Evolutionary conservation across 2,329 filamentous ascomycete genomes (phyloP).

Genomic region (Neonectria hederae): DNA sequence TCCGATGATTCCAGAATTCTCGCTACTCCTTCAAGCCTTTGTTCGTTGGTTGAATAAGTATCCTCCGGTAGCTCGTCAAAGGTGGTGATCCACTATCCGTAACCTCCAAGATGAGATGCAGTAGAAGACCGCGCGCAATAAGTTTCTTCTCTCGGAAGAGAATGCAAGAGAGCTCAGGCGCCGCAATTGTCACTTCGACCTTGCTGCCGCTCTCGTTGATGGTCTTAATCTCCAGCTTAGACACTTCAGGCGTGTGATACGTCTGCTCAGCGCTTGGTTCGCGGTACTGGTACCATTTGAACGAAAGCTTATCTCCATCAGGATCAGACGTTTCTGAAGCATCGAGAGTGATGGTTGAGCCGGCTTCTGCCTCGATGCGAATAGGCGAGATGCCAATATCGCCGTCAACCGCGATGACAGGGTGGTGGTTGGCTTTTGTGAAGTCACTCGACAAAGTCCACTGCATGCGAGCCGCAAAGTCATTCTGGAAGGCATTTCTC

Average conservation of each 20-base stretch:
- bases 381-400: conserved; percentile 50
- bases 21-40: not conserved
- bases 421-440: conserved; percentile 56
- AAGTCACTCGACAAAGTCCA: conserved; percentile 48
- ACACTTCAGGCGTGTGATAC: conserved; percentile 11
- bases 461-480: conserved; percentile 55
- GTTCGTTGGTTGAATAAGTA: conserved; percentile 28
- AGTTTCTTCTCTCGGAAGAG: conserved; percentile 19
- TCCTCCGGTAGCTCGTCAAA: conserved; percentile 26
- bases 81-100: conserved; percentile 22
- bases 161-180: conserved; percentile 21
- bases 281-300: conserved; percentile 61
- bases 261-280: conserved; percentile 49
- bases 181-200: conserved; percentile 13
- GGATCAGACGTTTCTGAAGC: conserved; percentile 58
- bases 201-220: conserved; percentile 12
- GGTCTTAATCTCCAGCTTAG: conserved; percentile 16
- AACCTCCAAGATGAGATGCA: conserved; percentile 29
- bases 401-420: conserved; percentile 54
- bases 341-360: conserved; percentile 53
- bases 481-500: conserved; percentile 52
- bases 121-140: conserved; percentile 21
- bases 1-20: too few species aligned
- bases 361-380: conserved; percentile 52
- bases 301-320: conserved; percentile 54